Conservation (phyloP, 2,329 filamentous ascomycete species). For the Zymoseptoria ardabiliae region DNA sequence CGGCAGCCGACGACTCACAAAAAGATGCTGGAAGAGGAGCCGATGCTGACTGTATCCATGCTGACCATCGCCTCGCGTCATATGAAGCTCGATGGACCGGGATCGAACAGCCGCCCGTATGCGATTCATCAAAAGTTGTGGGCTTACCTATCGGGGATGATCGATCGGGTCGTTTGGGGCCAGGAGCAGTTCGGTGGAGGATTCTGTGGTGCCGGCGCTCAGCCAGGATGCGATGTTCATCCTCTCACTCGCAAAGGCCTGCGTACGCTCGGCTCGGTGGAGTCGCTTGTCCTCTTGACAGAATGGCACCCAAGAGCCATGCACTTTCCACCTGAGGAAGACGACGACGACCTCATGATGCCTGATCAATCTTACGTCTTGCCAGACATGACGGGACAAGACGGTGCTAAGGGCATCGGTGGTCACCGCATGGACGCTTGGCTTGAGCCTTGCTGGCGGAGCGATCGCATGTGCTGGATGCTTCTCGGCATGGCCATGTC, state of each 20-base stretch:
- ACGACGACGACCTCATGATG: constrained; percentile 56
- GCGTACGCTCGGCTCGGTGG: constrained; percentile 84
- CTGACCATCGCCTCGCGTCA: constrained; percentile 88
- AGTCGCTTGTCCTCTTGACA: constrained; percentile 86
- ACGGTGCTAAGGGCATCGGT: constrained; percentile 55
- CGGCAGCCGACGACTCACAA: constrained; percentile 71
- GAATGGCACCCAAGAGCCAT: constrained; percentile 95
- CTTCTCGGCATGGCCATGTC: constrained; percentile 84
- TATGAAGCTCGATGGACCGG: constrained; percentile 69
- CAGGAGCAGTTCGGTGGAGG: constrained; percentile 92
- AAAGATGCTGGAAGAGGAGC: constrained; percentile 79
- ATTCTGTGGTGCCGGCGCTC: constrained; percentile 65
- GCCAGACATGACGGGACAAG: constrained; percentile 52
- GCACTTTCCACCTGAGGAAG: constrained; percentile 74
- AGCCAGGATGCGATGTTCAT: constrained; percentile 60
- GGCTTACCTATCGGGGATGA: constrained; percentile 90
- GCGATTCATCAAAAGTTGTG: constrained; percentile 93
- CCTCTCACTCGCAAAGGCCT: constrained; percentile 57
- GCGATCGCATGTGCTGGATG: constrained; percentile 97
- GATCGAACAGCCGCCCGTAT: constrained; percentile 74
- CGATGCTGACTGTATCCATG: constrained; percentile 84
- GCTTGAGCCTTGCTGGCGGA: constrained; percentile 89
- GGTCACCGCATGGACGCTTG: constrained; percentile 86
- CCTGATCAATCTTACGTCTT: constrained; percentile 63
- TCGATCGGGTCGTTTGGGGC: constrained; percentile 89